Evolutionary conservation across 345 rosid species (phyloP).

Genomic region (Brassica nigra): DNA sequence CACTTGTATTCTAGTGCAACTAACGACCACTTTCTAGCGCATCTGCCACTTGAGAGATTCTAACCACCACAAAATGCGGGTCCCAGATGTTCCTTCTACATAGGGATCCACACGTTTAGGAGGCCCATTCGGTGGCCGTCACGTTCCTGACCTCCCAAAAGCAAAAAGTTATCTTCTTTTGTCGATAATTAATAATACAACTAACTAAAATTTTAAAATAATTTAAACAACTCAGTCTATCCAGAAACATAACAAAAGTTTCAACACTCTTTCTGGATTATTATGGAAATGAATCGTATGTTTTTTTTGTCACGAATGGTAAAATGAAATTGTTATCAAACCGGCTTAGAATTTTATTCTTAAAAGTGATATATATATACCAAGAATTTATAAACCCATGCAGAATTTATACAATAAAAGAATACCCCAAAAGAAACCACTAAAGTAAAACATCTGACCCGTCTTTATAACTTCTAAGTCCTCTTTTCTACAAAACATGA

Average conservation of each 20-base stretch:
- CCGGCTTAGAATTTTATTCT: neutral
- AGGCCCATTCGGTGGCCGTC: conserved; percentile 25
- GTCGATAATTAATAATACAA: neutral
- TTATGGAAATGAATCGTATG: neutral
- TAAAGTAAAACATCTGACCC: conserved; percentile 3
- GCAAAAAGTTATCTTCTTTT: conserved; percentile 16
- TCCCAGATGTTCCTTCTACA: neutral
- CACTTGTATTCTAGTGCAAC: conserved; percentile 15
- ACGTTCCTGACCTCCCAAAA: conserved; percentile 23
- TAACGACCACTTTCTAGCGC: conserved; percentile 14
- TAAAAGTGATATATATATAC: neutral
- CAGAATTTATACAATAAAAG: conserved; percentile 34
- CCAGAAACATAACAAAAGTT: neutral
- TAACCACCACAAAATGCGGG: conserved; percentile 32
- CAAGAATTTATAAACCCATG: conserved; percentile 19
- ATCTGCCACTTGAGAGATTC: conserved; percentile 6
- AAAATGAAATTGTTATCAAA: neutral
- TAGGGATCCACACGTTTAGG: conserved; percentile 17
- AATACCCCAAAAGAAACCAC: conserved; percentile 18
- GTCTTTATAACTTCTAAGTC: conserved; percentile 5
- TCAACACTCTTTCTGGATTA: neutral
- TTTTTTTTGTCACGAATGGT: neutral
- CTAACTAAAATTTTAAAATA: neutral
- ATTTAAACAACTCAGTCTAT: neutral
- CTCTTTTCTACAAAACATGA: neutral